Evolutionary conservation across 208 protist species (phyloP).

Genomic region (Trypanosoma rangeli): DNA sequence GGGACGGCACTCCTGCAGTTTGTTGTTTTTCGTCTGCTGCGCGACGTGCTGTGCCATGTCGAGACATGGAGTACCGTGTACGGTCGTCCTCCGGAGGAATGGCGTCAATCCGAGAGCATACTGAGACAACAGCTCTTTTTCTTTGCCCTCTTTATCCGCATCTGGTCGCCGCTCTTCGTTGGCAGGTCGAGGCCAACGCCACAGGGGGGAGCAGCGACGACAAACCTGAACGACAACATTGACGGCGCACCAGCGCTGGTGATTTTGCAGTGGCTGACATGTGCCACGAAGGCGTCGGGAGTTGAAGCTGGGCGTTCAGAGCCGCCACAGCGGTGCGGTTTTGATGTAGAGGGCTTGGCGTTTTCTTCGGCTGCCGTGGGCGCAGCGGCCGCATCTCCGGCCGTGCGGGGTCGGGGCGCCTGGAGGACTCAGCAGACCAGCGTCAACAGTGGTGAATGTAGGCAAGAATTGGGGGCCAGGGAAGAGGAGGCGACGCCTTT

Average conservation of each 20-base stretch:
- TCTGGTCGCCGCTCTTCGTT: constrained; percentile 83
- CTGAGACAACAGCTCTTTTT: constrained; percentile 85
- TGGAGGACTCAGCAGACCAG: constrained; percentile 9
- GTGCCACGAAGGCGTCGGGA: constrained; percentile 26
- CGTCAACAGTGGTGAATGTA: constrained; percentile 6
- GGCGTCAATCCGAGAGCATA: constrained; percentile 47
- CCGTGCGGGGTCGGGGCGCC: constrained; percentile 12
- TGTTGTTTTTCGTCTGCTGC: constrained; percentile 67
- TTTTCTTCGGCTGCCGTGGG: constrained; percentile 13
- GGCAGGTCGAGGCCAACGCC: constrained; percentile 21
- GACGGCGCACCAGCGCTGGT: constrained; percentile 51
- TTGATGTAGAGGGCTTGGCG: constrained; percentile 22
- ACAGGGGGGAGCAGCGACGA: not conserved
- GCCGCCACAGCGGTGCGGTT: not conserved
- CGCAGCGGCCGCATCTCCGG: constrained; percentile 13
- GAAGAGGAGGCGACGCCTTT: not conserved
- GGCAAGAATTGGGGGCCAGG: not conserved
- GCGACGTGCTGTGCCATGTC: constrained; percentile 61
- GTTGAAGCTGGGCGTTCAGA: not conserved
- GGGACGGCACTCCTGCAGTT: constrained; percentile 77
- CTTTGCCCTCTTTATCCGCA: constrained; percentile 65
- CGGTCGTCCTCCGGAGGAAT: constrained; percentile 34
- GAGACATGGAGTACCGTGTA: constrained; percentile 79
- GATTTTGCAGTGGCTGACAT: constrained; percentile 77
- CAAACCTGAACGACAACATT: constrained; percentile 22